phyloP scores from a whole-genome alignment of 768 basidiomycete species.

The Trametes villosa region DNA sequence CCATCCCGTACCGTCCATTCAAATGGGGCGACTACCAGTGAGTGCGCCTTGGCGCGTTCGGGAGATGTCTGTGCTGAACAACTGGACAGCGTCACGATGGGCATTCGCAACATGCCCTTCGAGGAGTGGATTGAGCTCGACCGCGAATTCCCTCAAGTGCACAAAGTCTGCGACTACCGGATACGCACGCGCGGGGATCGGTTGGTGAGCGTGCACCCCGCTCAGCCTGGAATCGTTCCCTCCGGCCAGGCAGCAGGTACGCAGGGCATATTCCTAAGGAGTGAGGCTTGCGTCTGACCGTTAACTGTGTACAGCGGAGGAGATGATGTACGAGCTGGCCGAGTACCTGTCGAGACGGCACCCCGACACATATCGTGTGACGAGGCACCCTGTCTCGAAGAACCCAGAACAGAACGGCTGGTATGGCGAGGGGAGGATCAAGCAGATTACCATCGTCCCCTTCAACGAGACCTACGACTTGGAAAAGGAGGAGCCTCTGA shows the following conservation, averaged over 20 bases:
- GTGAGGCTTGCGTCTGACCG: neutral
- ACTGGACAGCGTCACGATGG: slow-evolving; percentile 63
- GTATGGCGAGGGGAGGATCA: slow-evolving; percentile 52
- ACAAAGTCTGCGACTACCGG: slow-evolving; percentile 61
- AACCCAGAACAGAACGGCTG: slow-evolving; percentile 34
- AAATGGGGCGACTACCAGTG: slow-evolving; percentile 66
- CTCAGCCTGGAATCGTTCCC: slow-evolving; percentile 41
- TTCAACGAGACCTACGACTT: slow-evolving; percentile 54
- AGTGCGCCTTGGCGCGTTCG: slow-evolving; percentile 20
- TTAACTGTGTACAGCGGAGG: slow-evolving; percentile 50
- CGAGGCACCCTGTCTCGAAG: slow-evolving; percentile 38
- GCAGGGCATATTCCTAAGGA: neutral
- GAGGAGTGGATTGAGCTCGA: slow-evolving; percentile 79
- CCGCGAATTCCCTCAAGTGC: slow-evolving; percentile 55
- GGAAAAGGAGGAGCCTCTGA: slow-evolving; percentile 60
- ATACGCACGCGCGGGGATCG: slow-evolving; percentile 53
- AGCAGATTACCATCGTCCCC: slow-evolving; percentile 54
- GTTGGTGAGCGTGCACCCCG: slow-evolving; percentile 53
- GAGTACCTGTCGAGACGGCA: slow-evolving; percentile 69
- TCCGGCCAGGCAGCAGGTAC: slow-evolving; percentile 26
- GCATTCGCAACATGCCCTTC: slow-evolving; percentile 68
- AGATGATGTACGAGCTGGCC: slow-evolving; percentile 68
- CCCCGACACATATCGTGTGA: slow-evolving; percentile 57
- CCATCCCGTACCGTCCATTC: slow-evolving; percentile 70
- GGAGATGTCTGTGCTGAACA: neutral